Conservation (phyloP, 2,329 filamentous ascomycete species). For the Colletotrichum salicis region DNA sequence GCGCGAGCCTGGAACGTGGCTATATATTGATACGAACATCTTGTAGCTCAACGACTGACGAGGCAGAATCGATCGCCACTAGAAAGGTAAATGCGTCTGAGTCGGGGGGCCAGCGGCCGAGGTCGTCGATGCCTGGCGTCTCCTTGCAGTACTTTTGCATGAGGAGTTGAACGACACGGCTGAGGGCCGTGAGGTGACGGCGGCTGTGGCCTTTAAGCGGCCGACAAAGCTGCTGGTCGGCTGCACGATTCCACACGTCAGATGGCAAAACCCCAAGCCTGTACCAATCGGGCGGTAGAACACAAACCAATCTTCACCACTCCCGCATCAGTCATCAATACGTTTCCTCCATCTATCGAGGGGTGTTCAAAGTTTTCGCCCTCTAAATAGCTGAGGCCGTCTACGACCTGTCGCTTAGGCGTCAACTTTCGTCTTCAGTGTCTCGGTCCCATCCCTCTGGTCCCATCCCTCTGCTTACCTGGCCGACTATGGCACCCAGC, state of each 20-base stretch:
- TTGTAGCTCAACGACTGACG: background rate
- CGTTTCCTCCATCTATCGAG: background rate
- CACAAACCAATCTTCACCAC: background rate
- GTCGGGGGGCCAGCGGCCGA: background rate
- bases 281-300: no score
- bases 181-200: background rate
- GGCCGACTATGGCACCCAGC: background rate
- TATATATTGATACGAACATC: background rate
- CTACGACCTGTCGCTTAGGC: background rate
- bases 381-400: slow-evolving; percentile 10
- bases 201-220: background rate
- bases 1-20: no score
- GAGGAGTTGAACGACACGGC: background rate
- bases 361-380: background rate
- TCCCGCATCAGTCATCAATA: slow-evolving; percentile 1
- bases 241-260: background rate
- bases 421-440: background rate
- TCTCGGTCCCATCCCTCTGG: no score
- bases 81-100: background rate
- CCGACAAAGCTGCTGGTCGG: background rate
- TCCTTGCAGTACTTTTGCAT: slow-evolving; percentile 4
- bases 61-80: background rate
- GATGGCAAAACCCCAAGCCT: background rate
- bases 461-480: background rate
- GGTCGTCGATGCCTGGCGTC: background rate